A percentile compares a stretch with the other conserved stretches of the same genome.
phyloP scores from a whole-genome alignment of 192 early-diverging fungal genomes.

The Polychytrium aggregatum region DNA sequence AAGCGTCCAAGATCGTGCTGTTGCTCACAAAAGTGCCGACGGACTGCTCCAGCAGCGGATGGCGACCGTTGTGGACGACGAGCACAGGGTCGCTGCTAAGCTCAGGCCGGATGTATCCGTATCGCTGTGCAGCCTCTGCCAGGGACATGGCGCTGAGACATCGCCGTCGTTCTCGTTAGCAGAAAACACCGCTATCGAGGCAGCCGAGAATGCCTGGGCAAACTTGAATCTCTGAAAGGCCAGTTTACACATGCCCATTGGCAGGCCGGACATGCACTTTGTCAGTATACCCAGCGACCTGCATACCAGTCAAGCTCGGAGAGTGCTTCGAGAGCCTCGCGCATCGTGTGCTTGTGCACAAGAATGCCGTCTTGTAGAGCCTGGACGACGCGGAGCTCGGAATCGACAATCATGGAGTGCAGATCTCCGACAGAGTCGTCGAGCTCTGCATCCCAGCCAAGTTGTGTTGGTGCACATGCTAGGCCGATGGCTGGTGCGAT shows the following conservation, averaged over 20 bases:
- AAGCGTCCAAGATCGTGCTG: constrained; percentile 36
- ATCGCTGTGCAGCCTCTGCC: constrained; percentile 38
- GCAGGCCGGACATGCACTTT: too few relatives aligned
- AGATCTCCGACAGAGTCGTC: constrained; percentile 77
- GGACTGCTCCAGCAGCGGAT: constrained; percentile 50
- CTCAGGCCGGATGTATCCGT: constrained; percentile 42
- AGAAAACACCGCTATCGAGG: not conserved
- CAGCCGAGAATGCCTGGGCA: too few relatives aligned
- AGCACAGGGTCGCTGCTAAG: constrained; percentile 45
- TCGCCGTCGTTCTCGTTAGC: not conserved
- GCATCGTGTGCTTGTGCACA: constrained; percentile 22
- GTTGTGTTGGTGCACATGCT: constrained; percentile 10
- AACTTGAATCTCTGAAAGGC: too few relatives aligned
- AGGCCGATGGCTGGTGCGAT: not conserved
- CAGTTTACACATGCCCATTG: too few relatives aligned
- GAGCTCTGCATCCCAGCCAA: constrained; percentile 35
- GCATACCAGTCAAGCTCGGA: constrained; percentile 62
- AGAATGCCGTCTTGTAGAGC: constrained; percentile 48
- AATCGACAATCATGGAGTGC: constrained; percentile 70
- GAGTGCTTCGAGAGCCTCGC: constrained; percentile 21
- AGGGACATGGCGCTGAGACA: constrained; percentile 50
- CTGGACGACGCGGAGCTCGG: constrained; percentile 75
- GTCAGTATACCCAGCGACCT: too few relatives aligned
- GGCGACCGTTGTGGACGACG: constrained; percentile 54
- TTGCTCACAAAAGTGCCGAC: constrained; percentile 63